These are phyloP conservation scores for Daedaleopsis sinensis DNA, from an alignment of 768 basidiomycete species.

Conservation along the genomic window DNA sequence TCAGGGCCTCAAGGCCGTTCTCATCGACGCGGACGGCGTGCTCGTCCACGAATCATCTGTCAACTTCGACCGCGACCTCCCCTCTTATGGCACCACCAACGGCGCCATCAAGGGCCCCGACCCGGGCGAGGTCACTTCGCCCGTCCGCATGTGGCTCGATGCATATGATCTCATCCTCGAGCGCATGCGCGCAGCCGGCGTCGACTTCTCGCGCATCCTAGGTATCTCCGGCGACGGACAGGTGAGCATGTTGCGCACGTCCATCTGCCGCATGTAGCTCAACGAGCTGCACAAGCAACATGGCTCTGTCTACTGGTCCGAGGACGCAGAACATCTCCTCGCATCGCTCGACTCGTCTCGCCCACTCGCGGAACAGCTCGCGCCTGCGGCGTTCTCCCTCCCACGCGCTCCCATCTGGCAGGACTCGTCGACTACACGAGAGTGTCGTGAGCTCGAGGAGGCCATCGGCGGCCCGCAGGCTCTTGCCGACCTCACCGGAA, in stretches of 20 bases:
- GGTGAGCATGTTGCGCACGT: conserved; percentile 40
- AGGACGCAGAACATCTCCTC: conserved; percentile 52
- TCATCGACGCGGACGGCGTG: conserved; percentile 58
- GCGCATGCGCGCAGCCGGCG: conserved; percentile 57
- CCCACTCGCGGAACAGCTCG: conserved; percentile 60
- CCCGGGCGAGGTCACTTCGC: conserved; percentile 76
- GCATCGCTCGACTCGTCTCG: conserved; percentile 52
- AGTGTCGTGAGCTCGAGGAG: conserved; percentile 70
- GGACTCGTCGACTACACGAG: conserved; percentile 80
- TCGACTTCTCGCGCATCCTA: conserved; percentile 58
- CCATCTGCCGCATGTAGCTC: not conserved
- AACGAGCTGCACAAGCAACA: conserved; percentile 61
- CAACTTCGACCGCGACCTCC: conserved; percentile 80
- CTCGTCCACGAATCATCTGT: conserved; percentile 73
- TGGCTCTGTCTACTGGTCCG: conserved; percentile 84
- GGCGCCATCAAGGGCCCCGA: conserved; percentile 68
- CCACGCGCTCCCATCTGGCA: conserved; percentile 85
- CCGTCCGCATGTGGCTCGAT: conserved; percentile 84
- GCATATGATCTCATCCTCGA: conserved; percentile 79
- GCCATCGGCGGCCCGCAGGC: conserved; percentile 70
- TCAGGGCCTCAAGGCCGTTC: conserved; percentile 79
- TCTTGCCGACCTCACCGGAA: conserved; percentile 77
- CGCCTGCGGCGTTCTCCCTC: conserved; percentile 66
- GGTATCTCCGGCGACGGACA: conserved; percentile 81
- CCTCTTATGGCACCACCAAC: conserved; percentile 65